A percentile compares a stretch with the other conserved stretches of the same genome.
Conservation (phyloP, 139 green algal species). For the Raphidocelis subcapitata region DNA sequence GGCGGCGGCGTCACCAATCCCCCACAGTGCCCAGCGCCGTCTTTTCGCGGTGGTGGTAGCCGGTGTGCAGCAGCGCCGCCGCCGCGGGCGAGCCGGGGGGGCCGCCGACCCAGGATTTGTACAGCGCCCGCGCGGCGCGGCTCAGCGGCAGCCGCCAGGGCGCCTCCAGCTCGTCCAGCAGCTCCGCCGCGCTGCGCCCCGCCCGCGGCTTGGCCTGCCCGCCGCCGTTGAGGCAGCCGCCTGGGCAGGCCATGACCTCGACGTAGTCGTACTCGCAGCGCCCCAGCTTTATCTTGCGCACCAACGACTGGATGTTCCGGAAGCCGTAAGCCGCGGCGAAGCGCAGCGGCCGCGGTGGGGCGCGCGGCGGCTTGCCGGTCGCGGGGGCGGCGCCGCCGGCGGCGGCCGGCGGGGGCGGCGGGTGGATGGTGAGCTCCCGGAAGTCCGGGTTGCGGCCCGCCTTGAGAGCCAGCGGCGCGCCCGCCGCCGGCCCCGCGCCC, state of each 20-base stretch:
- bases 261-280: slow-evolving; percentile 90
- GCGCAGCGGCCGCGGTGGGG: slow-evolving; percentile 53
- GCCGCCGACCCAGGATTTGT: slow-evolving; percentile 38
- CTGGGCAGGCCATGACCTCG: slow-evolving; percentile 98
- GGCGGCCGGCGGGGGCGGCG: neutral
- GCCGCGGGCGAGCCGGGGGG: slow-evolving; percentile 33
- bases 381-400: neutral
- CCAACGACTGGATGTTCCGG: slow-evolving; percentile 95
- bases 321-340: slow-evolving; percentile 92
- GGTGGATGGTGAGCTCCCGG: slow-evolving; percentile 29
- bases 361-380: too few relatives aligned
- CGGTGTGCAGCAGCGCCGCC: slow-evolving; percentile 65
- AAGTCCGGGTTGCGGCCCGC: slow-evolving; percentile 79
- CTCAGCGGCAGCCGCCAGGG: slow-evolving; percentile 6
- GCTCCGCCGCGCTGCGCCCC: slow-evolving; percentile 13
- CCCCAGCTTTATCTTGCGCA: slow-evolving; percentile 82
- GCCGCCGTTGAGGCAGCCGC: slow-evolving; percentile 93
- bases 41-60: slow-evolving; percentile 72
- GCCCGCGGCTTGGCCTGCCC: slow-evolving; percentile 75
- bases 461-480: slow-evolving; percentile 56
- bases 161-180: slow-evolving; percentile 26
- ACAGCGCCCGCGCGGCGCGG: slow-evolving; percentile 51
- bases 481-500: too few relatives aligned
- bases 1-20: slow-evolving; percentile 66
- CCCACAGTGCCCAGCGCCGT: slow-evolving; percentile 35